Evolutionary conservation across 1,139 yeast species (phyloP).

Genomic region (Scheffersomyces titani): DNA sequence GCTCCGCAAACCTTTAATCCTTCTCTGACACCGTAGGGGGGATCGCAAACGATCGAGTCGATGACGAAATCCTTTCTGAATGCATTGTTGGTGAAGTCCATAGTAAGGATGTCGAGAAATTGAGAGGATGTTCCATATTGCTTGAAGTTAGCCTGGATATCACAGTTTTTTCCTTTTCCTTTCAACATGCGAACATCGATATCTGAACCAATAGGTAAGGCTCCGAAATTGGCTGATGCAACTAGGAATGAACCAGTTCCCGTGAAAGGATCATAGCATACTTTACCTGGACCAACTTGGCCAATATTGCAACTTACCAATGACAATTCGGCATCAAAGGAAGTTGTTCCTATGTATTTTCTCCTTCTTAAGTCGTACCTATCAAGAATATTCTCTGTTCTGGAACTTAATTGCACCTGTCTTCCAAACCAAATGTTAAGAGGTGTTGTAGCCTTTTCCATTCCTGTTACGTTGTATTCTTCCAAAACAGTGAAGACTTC

Average conservation of each 20-base stretch:
- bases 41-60: slow-evolving; percentile 90
- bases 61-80: slow-evolving; percentile 61
- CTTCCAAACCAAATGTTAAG: slow-evolving; percentile 73
- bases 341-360: slow-evolving; percentile 91
- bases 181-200: slow-evolving; percentile 82
- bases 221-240: slow-evolving; percentile 87
- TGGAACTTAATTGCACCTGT: slow-evolving; percentile 62
- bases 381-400: slow-evolving; percentile 66
- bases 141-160: slow-evolving; percentile 66
- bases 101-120: slow-evolving; percentile 76
- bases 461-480: slow-evolving; percentile 57
- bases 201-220: slow-evolving; percentile 82
- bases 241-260: slow-evolving; percentile 96
- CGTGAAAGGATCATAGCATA: slow-evolving; percentile 91
- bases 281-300: slow-evolving; percentile 62
- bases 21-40: slow-evolving; percentile 97
- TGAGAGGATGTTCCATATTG: slow-evolving; percentile 64
- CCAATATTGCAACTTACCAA: slow-evolving; percentile 85
- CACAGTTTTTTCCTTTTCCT: slow-evolving; percentile 60
- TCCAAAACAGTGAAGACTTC: slow-evolving; percentile 72
- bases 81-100: slow-evolving; percentile 95
- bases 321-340: slow-evolving; percentile 89
- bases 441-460: slow-evolving; percentile 56
- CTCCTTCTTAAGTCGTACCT: slow-evolving; percentile 79
- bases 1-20: slow-evolving; percentile 94